Percentiles rank a stretch among this genome's conserved stretches.
Evolutionary conservation across 176 grass and related monocot species (phyloP).

Genomic region (Eleusine indica): DNA sequence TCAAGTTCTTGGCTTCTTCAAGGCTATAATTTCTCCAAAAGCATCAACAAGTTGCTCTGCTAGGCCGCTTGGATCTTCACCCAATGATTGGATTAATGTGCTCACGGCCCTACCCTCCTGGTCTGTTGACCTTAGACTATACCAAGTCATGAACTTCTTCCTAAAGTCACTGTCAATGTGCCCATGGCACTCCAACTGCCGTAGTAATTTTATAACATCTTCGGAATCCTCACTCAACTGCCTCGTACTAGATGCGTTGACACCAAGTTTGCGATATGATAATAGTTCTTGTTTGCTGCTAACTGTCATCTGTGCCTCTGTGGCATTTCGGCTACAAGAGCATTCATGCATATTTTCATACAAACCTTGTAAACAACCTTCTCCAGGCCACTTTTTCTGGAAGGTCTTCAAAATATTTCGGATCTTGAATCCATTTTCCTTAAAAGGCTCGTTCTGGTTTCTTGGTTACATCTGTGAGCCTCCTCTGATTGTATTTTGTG

Average conservation of each 20-base stretch:
- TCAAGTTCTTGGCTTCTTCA: conserved; percentile 57
- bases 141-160: conserved; percentile 92
- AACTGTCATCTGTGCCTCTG: conserved; percentile 42
- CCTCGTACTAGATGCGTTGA: conserved; percentile 44
- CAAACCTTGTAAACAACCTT: conserved; percentile 64
- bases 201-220: conserved; percentile 76
- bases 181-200: conserved; percentile 71
- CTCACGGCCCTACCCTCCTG: conserved; percentile 67
- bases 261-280: conserved; percentile 64
- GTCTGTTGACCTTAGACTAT: conserved; percentile 74
- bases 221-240: conserved; percentile 65
- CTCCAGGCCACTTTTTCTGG: conserved; percentile 61
- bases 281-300: conserved; percentile 38
- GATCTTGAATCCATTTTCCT: conserved; percentile 81
- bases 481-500: conserved; percentile 36
- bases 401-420: conserved; percentile 71
- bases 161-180: conserved; percentile 74
- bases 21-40: conserved; percentile 68
- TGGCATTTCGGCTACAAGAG: conserved; percentile 62
- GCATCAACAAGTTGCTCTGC: conserved; percentile 82
- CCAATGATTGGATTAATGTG: conserved; percentile 70
- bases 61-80: conserved; percentile 63
- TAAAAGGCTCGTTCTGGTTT: conserved; percentile 51
- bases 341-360: conserved; percentile 57
- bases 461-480: conserved; percentile 46